phyloP scores from a whole-genome alignment of 2,329 filamentous ascomycete species.

The Fusarium setosum region DNA sequence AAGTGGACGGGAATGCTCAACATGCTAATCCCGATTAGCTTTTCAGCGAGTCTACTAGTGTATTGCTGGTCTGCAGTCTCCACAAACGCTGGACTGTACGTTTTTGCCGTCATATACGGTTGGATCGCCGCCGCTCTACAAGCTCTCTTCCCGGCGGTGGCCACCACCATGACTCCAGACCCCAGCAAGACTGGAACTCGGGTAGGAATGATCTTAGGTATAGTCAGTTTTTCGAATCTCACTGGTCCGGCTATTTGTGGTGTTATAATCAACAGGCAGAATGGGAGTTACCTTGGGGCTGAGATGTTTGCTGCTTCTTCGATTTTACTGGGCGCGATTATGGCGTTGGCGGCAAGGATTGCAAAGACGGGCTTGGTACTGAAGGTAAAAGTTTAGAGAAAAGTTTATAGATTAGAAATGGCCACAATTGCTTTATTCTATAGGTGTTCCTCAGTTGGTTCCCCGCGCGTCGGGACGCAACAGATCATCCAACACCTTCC shows the following conservation, averaged over 20 bases:
- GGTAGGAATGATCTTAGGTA: slow-evolving; percentile 50
- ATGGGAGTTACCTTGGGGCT: slow-evolving; percentile 35
- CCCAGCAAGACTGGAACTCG: slow-evolving; percentile 46
- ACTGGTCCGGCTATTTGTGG: slow-evolving; percentile 45
- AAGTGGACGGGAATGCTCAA: slow-evolving; percentile 63
- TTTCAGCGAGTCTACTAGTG: slow-evolving; percentile 37
- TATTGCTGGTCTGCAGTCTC: slow-evolving; percentile 47
- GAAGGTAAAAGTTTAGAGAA: slow-evolving; percentile 15
- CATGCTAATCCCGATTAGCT: slow-evolving; percentile 54
- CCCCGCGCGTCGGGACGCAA: not conserved
- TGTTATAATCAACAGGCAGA: slow-evolving; percentile 26
- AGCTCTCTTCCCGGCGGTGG: slow-evolving; percentile 61
- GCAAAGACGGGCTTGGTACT: slow-evolving; percentile 28
- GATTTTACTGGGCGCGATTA: slow-evolving; percentile 33
- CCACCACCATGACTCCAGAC: slow-evolving; percentile 54
- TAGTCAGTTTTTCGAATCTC: slow-evolving; percentile 45
- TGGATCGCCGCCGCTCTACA: slow-evolving; percentile 62
- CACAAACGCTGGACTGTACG: slow-evolving; percentile 39
- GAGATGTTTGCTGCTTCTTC: slow-evolving; percentile 41
- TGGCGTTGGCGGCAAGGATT: slow-evolving; percentile 31
- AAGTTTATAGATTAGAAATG: not conserved
- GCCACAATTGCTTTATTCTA: no score
- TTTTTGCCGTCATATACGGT: slow-evolving; percentile 57
- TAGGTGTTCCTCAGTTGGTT: no score
- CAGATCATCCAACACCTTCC: slow-evolving; percentile 17